Conservation (phyloP, 306 rosid genomes). For the Pyrus communis region DNA sequence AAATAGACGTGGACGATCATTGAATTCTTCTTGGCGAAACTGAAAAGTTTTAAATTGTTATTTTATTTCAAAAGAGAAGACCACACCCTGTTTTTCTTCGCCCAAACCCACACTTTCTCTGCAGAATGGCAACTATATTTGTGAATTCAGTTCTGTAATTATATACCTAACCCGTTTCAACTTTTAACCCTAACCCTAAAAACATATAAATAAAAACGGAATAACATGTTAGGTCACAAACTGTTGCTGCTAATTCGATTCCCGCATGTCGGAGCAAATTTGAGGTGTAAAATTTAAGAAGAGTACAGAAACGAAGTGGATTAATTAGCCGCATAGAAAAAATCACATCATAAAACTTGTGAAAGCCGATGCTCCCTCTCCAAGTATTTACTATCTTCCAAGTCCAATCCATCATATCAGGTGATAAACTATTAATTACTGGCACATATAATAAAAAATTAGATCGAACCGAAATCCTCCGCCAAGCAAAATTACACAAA, state of each 20-base stretch:
- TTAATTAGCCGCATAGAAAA: background rate
- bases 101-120: background rate
- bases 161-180: slow-evolving; percentile 29
- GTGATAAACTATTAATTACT: slow-evolving; percentile 12
- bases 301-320: background rate
- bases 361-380: background rate
- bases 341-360: background rate
- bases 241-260: background rate
- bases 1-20: background rate
- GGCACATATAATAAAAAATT: slow-evolving; percentile 10
- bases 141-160: background rate
- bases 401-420: slow-evolving; percentile 36
- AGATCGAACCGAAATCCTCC: slow-evolving; percentile 6
- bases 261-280: background rate
- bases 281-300: background rate
- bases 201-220: background rate
- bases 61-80: background rate
- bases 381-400: slow-evolving; percentile 12
- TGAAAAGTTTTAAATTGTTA: background rate
- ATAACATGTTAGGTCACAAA: background rate
- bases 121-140: background rate
- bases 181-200: background rate
- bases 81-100: background rate
- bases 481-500: slow-evolving; percentile 15
- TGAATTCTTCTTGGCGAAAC: background rate